Evolutionary conservation across 129 eudicot genomes (phyloP).

Genomic region (Flaveria linearis): DNA sequence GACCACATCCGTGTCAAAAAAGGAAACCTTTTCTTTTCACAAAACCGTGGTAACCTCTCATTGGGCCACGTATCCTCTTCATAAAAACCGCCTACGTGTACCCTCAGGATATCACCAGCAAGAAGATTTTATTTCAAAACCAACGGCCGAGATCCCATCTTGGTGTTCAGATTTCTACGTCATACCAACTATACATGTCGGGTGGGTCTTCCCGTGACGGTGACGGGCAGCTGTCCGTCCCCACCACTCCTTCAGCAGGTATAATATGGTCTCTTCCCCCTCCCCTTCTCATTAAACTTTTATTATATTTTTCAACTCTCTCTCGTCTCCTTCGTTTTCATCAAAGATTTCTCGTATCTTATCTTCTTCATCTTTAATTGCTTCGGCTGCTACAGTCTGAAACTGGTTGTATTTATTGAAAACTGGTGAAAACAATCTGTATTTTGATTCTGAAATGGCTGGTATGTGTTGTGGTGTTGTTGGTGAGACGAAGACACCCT

Average conservation of each 20-base stretch:
- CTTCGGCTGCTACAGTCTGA: neutral
- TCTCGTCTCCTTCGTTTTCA: neutral
- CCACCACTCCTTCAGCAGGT: constrained; percentile 40
- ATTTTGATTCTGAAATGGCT: constrained; percentile 45
- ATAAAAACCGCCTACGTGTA: constrained; percentile 45
- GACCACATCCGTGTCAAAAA: constrained; percentile 77
- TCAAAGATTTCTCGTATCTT: constrained; percentile 3
- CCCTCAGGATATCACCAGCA: constrained; percentile 7
- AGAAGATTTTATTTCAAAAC: constrained; percentile 5
- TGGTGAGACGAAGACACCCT: constrained; percentile 65
- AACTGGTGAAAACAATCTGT: no score
- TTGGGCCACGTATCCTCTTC: constrained; percentile 61
- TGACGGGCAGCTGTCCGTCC: constrained; percentile 73
- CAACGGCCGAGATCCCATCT: constrained; percentile 51
- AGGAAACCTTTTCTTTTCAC: constrained; percentile 16
- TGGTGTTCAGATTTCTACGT: constrained; percentile 50
- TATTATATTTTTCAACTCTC: neutral
- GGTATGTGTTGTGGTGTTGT: constrained; percentile 79
- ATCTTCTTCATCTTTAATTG: constrained; percentile 3
- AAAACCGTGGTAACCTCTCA: constrained; percentile 33
- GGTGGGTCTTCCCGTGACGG: constrained; percentile 62
- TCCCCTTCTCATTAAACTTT: constrained; percentile 30
- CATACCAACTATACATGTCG: constrained; percentile 71
- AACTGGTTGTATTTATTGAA: neutral
- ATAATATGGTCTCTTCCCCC: constrained; percentile 57